Conservation (phyloP, 2,329 filamentous ascomycete species). For the Erysiphe pulchra region DNA sequence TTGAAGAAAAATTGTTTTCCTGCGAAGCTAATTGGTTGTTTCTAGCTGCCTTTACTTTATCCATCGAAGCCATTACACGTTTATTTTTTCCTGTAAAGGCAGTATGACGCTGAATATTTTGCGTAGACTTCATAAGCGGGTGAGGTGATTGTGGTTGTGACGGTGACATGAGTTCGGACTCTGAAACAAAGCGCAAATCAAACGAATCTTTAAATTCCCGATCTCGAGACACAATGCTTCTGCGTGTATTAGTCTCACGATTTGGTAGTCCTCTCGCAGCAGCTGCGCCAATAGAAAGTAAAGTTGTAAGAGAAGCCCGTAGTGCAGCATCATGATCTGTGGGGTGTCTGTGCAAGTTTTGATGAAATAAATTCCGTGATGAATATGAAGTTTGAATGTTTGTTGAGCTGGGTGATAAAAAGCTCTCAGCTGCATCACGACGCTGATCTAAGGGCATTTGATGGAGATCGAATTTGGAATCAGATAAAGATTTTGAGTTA, state of each 20-base stretch:
- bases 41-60: constrained; percentile 21
- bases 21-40: constrained; percentile 18
- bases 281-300: constrained; percentile 83
- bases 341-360: constrained; percentile 38
- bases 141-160: constrained; percentile 8
- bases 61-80: constrained; percentile 16
- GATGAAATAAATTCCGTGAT: background rate
- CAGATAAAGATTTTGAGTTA: constrained; percentile 31
- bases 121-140: constrained; percentile 7
- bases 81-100: constrained; percentile 21
- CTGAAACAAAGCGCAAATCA: constrained; percentile 31
- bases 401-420: background rate
- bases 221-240: background rate
- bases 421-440: constrained; percentile 1
- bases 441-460: constrained; percentile 36
- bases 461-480: constrained; percentile 78
- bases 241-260: constrained; percentile 13
- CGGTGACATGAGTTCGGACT: constrained; percentile 28
- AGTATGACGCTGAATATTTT: constrained; percentile 7
- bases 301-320: constrained; percentile 75
- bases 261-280: constrained; percentile 67
- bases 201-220: constrained; percentile 15
- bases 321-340: constrained; percentile 84
- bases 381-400: background rate
- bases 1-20: constrained; percentile 26